Conservation (phyloP, 192 early-diverging fungal genomes). For the Podila epigama region DNA sequence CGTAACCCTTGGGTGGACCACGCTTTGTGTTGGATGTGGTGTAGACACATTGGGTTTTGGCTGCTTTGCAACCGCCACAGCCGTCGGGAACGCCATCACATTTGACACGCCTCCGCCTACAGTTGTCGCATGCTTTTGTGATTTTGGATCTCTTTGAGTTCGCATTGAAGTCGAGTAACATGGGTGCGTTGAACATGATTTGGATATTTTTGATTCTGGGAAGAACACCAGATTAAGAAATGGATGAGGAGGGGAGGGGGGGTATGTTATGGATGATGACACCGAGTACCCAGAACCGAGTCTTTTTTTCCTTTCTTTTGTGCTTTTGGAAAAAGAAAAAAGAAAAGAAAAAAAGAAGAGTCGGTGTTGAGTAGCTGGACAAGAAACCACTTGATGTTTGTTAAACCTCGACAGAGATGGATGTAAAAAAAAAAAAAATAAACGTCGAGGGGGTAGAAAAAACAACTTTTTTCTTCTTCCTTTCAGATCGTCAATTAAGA, state of each 20-base stretch:
- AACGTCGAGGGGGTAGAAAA: background rate
- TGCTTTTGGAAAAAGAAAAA: background rate
- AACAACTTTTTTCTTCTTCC: background rate
- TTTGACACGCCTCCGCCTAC: conserved; percentile 72
- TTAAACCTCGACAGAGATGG: background rate
- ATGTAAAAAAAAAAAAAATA: background rate
- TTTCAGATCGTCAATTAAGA: no score
- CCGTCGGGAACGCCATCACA: conserved; percentile 68
- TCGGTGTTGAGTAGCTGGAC: background rate
- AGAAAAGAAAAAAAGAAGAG: background rate
- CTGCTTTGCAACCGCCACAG: conserved; percentile 69
- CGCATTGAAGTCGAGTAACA: conserved; percentile 43
- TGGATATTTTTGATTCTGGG: background rate
- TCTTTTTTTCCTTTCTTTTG: background rate
- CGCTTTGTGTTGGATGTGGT: conserved; percentile 73
- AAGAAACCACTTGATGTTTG: background rate
- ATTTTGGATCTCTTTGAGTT: conserved; percentile 50
- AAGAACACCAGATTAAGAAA: background rate
- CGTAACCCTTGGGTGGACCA: conserved; percentile 77
- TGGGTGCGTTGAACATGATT: conserved; percentile 43
- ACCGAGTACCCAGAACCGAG: background rate
- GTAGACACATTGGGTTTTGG: conserved; percentile 66
- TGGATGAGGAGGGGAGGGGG: background rate
- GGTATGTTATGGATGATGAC: background rate
- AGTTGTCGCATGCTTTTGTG: conserved; percentile 64